Evolutionary conservation across 2,329 filamentous ascomycete species (phyloP).

Genomic region (Septoria petroselini): DNA sequence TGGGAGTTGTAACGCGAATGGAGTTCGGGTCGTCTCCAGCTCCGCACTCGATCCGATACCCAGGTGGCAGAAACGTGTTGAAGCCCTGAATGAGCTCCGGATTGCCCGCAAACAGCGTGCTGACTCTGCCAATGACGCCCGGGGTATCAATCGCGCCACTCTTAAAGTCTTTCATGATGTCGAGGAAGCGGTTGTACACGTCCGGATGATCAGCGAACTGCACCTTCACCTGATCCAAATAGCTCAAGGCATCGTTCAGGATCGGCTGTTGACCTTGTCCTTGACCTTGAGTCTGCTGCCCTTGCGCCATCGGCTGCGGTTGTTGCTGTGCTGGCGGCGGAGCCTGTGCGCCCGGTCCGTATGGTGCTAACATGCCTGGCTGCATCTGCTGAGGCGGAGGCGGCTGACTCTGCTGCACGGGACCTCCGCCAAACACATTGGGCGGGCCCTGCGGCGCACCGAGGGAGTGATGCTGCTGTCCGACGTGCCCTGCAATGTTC

Average conservation of each 20-base stretch:
- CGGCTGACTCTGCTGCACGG: constrained; percentile 60
- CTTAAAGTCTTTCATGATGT: constrained; percentile 99
- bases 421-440: constrained; percentile 68
- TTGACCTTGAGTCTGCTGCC: constrained; percentile 44
- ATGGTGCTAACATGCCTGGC: constrained; percentile 46
- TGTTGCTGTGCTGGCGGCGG: constrained; percentile 33
- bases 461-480: constrained; percentile 50
- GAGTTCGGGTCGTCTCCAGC: constrained; percentile 91
- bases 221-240: constrained; percentile 96
- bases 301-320: constrained; percentile 28
- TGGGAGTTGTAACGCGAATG: constrained; percentile 93
- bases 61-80: constrained; percentile 92
- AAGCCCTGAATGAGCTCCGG: constrained; percentile 88
- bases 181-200: constrained; percentile 93
- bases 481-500: constrained; percentile 44
- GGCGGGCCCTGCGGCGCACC: constrained; percentile 59
- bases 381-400: constrained; percentile 51
- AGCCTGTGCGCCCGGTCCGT: constrained; percentile 34
- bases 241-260: constrained; percentile 82
- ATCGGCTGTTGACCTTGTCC: constrained; percentile 82
- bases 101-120: constrained; percentile 90
- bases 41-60: constrained; percentile 95
- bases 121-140: constrained; percentile 94
- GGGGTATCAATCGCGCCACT: constrained; percentile 97
- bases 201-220: constrained; percentile 96